These are phyloP conservation scores for Paraleonurus japonicus DNA, from an alignment of 257 asterid genomes.

Conservation along the genomic window DNA sequence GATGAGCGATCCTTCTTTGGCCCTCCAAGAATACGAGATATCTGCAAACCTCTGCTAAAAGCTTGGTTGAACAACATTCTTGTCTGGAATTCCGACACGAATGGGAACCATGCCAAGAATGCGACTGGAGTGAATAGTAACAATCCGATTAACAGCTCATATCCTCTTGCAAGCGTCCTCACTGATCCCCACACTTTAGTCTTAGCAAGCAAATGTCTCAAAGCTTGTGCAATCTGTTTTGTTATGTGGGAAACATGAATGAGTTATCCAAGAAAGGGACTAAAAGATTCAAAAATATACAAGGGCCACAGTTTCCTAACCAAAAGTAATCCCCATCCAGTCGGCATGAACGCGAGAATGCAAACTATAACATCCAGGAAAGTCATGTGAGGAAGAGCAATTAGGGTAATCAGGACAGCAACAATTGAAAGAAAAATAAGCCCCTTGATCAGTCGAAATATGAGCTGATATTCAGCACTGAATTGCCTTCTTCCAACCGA, in stretches of 20 bases:
- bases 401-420: slow-evolving; percentile 53
- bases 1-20: slow-evolving; percentile 90
- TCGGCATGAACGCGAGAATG: slow-evolving; percentile 92
- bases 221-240: slow-evolving; percentile 82
- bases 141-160: slow-evolving; percentile 76
- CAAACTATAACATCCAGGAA: slow-evolving; percentile 73
- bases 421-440: slow-evolving; percentile 61
- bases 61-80: slow-evolving; percentile 98
- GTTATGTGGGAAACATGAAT: background rate
- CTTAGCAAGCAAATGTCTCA: slow-evolving; percentile 49
- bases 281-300: background rate
- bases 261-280: background rate
- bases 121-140: slow-evolving; percentile 86
- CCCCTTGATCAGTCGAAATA: slow-evolving; percentile 74
- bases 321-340: slow-evolving; percentile 96
- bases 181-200: slow-evolving; percentile 76
- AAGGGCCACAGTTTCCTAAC: slow-evolving; percentile 35
- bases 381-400: slow-evolving; percentile 68
- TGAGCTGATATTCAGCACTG: slow-evolving; percentile 81
- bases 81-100: slow-evolving; percentile 95
- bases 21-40: slow-evolving; percentile 97
- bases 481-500: slow-evolving; percentile 73
- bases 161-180: slow-evolving; percentile 78
- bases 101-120: slow-evolving; percentile 98
- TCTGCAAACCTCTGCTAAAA: slow-evolving; percentile 93